Base-by-base conservation (phyloP, 106 monocot genomes). In the Allium sativum region DNA sequence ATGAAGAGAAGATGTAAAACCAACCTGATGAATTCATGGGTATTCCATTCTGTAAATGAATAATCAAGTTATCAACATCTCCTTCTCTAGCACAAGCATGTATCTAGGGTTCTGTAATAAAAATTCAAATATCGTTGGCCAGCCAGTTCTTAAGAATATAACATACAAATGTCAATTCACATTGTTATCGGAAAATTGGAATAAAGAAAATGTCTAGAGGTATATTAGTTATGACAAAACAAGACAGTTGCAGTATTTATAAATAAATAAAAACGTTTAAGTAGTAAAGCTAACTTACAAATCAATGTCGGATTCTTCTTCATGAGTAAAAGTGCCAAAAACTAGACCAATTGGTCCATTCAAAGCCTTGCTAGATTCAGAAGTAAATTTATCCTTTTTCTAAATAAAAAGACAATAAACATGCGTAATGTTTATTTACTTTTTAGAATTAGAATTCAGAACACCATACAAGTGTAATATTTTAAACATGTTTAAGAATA, bases 311-410 rank as follows among this genome's bases (percentile, higher is more conserved):
- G 80, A 73, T 18, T 75, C 84, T 72, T 93, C 87, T 66, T 86
- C 90, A 42, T 86, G 67, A 53, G 82, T 48, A 46, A 82, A 83
- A 70, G 85, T 98, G 71, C 98, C 92, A 61, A 98, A 98, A 72
- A 98, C 98, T 46, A 88, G 98, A 2, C 98, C 98, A 88, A 98
- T 81, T 58, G 84, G 58, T 71, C 88, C 82, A 74, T 81, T 76
- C 22, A 71, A 56, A 71, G 78, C 53, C 48, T 82, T 84, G 53
- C 66, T 66, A 73, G 74, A 71, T 45, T 75, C 47, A 40, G 18
- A 7, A 31, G 41, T 18, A 55, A 58, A 79, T 82, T 90, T 80
- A 61, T 67, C 66, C 58, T 72, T 76, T 62, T 78, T 83, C 79
- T 92, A 58, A 31, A 31, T 31, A 5, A 31, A 31, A 31, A 31